Evolutionary conservation across 2,329 filamentous ascomycete species (phyloP).

Genomic region (Orbilia quercus): DNA sequence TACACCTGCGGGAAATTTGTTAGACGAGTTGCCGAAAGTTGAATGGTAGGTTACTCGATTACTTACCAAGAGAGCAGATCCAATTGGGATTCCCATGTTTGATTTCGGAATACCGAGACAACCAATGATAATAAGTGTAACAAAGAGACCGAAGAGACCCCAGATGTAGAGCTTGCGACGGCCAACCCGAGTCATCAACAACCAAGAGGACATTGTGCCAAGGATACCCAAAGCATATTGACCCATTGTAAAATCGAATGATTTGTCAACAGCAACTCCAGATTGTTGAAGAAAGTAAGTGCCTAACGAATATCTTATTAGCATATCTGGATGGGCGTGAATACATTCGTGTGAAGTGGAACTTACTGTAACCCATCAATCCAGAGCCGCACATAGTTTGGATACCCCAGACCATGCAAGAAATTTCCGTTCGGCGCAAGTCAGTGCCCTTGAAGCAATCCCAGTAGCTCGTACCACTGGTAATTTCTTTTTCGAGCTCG

Average conservation of each 20-base stretch:
- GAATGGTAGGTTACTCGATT: background rate
- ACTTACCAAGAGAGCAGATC: conserved; percentile 40
- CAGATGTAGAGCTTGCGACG: conserved; percentile 67
- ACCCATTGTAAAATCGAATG: conserved; percentile 67
- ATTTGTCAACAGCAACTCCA: conserved; percentile 62
- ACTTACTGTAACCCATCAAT: conserved; percentile 54
- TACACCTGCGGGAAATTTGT: conserved; percentile 62
- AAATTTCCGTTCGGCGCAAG: conserved; percentile 79
- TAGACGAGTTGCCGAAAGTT: background rate
- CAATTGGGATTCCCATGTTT: conserved; percentile 38
- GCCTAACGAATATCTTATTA: conserved; percentile 54
- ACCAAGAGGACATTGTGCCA: conserved; percentile 68
- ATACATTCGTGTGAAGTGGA: background rate
- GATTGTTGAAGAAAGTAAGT: conserved; percentile 67
- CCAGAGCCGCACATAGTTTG: conserved; percentile 64
- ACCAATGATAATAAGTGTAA: conserved; percentile 61
- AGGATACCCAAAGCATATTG: conserved; percentile 72
- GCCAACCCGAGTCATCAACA: conserved; percentile 66
- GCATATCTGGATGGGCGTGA: conserved; percentile 62
- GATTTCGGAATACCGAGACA: conserved; percentile 40
- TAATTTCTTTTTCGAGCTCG: conserved; percentile 80
- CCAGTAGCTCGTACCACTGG: conserved; percentile 76
- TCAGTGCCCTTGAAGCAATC: conserved; percentile 88
- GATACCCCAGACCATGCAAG: conserved; percentile 66
- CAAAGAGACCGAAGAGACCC: conserved; percentile 65